Conservation (phyloP, 2,329 filamentous ascomycete genomes). For the Colletotrichum spaethianum region DNA sequence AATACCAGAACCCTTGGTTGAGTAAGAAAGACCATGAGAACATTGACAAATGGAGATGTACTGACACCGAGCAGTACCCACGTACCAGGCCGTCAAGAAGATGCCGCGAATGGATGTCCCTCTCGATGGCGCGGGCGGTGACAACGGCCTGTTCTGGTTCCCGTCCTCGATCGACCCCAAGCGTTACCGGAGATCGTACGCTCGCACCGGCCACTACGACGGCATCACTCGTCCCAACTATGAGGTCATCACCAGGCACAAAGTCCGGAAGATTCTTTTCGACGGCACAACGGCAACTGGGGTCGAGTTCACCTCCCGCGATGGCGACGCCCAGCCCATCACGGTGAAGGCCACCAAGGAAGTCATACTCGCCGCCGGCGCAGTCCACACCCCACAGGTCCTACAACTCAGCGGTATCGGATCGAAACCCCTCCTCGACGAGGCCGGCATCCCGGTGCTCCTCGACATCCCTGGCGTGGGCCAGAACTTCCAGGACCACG, state of each 20-base stretch:
- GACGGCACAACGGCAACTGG: constrained; percentile 45
- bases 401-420: constrained; percentile 62
- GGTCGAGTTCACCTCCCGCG: constrained; percentile 43
- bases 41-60: neutral
- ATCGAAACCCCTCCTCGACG: constrained; percentile 49
- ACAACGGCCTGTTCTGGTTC: constrained; percentile 47
- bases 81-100: constrained; percentile 45
- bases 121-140: constrained; percentile 45
- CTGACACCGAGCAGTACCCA: constrained; percentile 1
- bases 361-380: constrained; percentile 54
- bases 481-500: constrained; percentile 57
- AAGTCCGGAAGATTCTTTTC: constrained; percentile 44
- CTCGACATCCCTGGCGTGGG: constrained; percentile 61
- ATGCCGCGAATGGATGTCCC: constrained; percentile 45
- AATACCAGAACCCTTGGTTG: constrained; percentile 33
- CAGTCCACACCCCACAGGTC: constrained; percentile 55
- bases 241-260: constrained; percentile 44
- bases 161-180: constrained; percentile 44
- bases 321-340: constrained; percentile 36
- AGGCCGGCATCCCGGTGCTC: constrained; percentile 53
- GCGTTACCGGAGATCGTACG: constrained; percentile 43
- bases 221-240: constrained; percentile 43
- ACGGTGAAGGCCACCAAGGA: constrained; percentile 48
- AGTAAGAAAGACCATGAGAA: constrained; percentile 5
- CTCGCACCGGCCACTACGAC: constrained; percentile 46